Conservation (phyloP, 805 yeast species). For the Deakozyma indianensis region DNA sequence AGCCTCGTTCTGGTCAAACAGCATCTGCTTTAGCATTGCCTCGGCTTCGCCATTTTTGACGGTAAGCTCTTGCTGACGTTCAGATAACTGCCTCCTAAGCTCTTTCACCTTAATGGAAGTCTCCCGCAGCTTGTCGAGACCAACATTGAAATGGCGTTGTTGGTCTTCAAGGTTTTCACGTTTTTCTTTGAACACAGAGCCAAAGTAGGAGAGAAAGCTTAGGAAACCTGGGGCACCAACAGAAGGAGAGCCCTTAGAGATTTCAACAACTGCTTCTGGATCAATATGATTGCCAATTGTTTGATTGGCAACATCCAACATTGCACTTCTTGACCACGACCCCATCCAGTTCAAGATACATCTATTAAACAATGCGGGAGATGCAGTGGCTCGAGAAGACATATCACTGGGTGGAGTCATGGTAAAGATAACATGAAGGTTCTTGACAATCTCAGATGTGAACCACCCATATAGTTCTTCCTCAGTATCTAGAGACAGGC, state of each 20-base stretch:
- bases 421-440: slow-evolving; percentile 74
- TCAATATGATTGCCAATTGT: slow-evolving; percentile 20
- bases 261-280: slow-evolving; percentile 25
- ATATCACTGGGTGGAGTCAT: slow-evolving; percentile 38
- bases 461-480: slow-evolving; percentile 72
- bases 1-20: slow-evolving; percentile 78
- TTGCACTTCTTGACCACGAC: slow-evolving; percentile 47
- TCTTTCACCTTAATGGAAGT: slow-evolving; percentile 60
- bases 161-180: slow-evolving; percentile 40
- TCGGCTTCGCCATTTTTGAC: slow-evolving; percentile 56
- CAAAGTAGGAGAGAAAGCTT: slow-evolving; percentile 9
- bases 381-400: slow-evolving; percentile 38
- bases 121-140: slow-evolving; percentile 62
- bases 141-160: slow-evolving; percentile 59
- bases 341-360: slow-evolving; percentile 88
- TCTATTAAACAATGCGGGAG: slow-evolving; percentile 82
- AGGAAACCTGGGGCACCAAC: background rate
- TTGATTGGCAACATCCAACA: slow-evolving; percentile 34
- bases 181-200: slow-evolving; percentile 26
- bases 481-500: slow-evolving; percentile 46
- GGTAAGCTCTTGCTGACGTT: slow-evolving; percentile 34
- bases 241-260: slow-evolving; percentile 12
- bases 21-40: slow-evolving; percentile 56
- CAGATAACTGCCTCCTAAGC: slow-evolving; percentile 38
- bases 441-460: slow-evolving; percentile 44